A percentile compares a stretch with the other conserved stretches of the same genome.
Conservation (phyloP, 495 filamentous ascomycete species). For the Bacidia rubella region DNA sequence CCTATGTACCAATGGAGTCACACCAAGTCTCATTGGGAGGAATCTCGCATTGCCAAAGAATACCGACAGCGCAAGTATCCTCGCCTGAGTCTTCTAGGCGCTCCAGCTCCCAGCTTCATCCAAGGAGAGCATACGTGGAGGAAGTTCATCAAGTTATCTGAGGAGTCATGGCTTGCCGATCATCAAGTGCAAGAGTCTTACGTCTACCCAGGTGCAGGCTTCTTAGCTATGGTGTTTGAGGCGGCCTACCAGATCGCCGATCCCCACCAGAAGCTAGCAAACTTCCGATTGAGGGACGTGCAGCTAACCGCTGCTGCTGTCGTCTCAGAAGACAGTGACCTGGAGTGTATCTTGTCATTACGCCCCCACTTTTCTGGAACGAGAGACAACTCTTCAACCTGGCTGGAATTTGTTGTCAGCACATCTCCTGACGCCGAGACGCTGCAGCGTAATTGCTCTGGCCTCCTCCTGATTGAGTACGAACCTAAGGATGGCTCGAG, state of each 20-base stretch:
- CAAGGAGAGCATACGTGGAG: conserved; percentile 20
- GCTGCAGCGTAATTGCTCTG: conserved; percentile 9
- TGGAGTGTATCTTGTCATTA: conserved; percentile 14
- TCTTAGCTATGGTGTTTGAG: conserved; percentile 21
- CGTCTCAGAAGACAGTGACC: conserved; percentile 10
- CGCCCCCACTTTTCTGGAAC: conserved; percentile 10
- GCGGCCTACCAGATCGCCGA: conserved; percentile 15
- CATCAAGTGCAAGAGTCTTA: conserved; percentile 15
- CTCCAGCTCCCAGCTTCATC: conserved; percentile 11
- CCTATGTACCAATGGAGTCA: conserved; percentile 31
- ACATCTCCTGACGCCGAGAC: conserved; percentile 2
- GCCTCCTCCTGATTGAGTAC: conserved; percentile 9
- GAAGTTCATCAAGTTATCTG: conserved; percentile 17
- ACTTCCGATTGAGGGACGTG: conserved; percentile 21
- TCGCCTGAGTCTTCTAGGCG: conserved; percentile 18
- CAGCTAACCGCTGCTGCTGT: conserved; percentile 21
- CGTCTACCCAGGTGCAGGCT: conserved; percentile 16
- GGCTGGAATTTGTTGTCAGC: conserved; percentile 6
- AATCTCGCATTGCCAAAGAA: conserved; percentile 18
- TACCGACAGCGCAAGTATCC: conserved; percentile 18
- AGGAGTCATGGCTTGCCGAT: conserved; percentile 20
- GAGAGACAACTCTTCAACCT: not conserved
- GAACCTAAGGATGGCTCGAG: conserved; percentile 15
- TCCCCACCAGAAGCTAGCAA: conserved; percentile 1
- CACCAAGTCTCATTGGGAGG: conserved; percentile 7